Conservation (phyloP, 2,329 filamentous ascomycete genomes). For the Curvularia spicifera region DNA sequence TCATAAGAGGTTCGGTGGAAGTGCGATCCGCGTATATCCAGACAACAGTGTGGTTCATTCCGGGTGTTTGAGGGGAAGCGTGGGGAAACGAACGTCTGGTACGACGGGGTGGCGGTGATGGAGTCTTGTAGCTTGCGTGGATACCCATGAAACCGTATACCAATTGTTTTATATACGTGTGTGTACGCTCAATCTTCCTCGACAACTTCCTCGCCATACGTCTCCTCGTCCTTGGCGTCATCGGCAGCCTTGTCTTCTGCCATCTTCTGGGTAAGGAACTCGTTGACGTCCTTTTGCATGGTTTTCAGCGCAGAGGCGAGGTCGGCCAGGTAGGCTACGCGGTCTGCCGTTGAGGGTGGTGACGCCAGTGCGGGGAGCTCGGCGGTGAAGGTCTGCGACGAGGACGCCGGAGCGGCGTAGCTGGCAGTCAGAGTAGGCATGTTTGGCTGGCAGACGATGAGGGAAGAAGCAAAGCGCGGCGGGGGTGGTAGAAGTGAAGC, state of each 20-base stretch:
- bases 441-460: neutral
- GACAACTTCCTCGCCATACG: constrained; percentile 83
- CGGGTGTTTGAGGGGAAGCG: constrained; percentile 52
- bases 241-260: constrained; percentile 67
- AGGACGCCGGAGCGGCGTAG: constrained; percentile 59
- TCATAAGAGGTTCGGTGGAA: constrained; percentile 89
- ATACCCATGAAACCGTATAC: constrained; percentile 1
- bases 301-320: constrained; percentile 64
- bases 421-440: constrained; percentile 55
- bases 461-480: neutral
- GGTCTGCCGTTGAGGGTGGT: constrained; percentile 53
- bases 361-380: constrained; percentile 31
- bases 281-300: constrained; percentile 72
- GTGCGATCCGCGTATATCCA: constrained; percentile 87
- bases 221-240: constrained; percentile 64
- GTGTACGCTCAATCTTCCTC: constrained; percentile 61
- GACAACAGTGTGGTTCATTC: constrained; percentile 64
- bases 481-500: neutral
- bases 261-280: constrained; percentile 75
- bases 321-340: constrained; percentile 64
- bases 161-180: neutral
- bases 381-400: constrained; percentile 38
- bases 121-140: neutral
- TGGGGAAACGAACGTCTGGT: constrained; percentile 25
- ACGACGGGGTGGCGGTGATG: constrained; percentile 9